phyloP scores from a whole-genome alignment of 1,284 basidiomycete genomes.

The Ganoderma leucocontextum region DNA sequence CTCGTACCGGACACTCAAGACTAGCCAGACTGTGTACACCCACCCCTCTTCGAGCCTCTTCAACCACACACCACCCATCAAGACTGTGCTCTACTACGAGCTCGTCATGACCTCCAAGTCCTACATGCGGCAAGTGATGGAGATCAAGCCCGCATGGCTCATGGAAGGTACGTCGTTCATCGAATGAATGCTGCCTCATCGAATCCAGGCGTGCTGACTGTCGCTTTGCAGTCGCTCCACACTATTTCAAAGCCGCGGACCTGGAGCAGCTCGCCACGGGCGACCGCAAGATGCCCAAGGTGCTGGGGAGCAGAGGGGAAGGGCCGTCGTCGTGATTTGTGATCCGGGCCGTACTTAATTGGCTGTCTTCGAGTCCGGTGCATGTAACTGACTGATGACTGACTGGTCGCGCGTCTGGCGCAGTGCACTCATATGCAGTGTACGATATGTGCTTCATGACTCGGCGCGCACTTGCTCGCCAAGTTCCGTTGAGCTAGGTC shows the following conservation, averaged over 20 bases:
- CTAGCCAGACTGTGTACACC: constrained; percentile 94
- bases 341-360: not conserved
- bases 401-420: not conserved
- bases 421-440: constrained; percentile 4
- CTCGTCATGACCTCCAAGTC: constrained; percentile 90
- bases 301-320: constrained; percentile 45
- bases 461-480: not conserved
- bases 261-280: constrained; percentile 84
- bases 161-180: constrained; percentile 74
- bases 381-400: not conserved
- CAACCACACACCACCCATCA: constrained; percentile 93
- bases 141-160: constrained; percentile 95
- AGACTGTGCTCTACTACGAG: constrained; percentile 94
- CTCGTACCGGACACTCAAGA: constrained; percentile 93
- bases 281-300: constrained; percentile 93
- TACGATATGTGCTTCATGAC: not conserved
- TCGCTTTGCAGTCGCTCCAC: constrained; percentile 77
- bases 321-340: constrained; percentile 14
- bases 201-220: not conserved
- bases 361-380: not conserved
- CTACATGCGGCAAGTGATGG: constrained; percentile 94
- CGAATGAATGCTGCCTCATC: not conserved
- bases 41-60: constrained; percentile 96
- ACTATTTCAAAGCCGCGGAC: constrained; percentile 92
- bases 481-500: too few relatives aligned